A percentile compares a stretch with the other conserved stretches of the same genome.
These are phyloP conservation scores for Phytophthora sp. DNA, from an alignment of 352 stramenopile species.

Conservation along the genomic window DNA sequence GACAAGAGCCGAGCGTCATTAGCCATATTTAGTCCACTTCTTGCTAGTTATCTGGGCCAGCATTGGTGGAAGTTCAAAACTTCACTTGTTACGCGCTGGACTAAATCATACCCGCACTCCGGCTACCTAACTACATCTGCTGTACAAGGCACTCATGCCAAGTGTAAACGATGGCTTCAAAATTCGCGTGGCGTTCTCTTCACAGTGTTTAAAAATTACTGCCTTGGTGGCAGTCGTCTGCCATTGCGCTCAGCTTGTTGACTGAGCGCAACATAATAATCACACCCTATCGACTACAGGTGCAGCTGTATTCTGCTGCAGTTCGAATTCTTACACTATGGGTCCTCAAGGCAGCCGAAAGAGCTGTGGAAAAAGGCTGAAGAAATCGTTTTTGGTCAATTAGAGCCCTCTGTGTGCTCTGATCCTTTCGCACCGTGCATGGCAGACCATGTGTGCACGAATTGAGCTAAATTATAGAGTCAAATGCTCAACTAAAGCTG, in stretches of 20 bases:
- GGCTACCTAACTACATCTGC: background rate
- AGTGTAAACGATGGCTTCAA: conserved; percentile 1
- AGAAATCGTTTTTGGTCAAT: too few relatives aligned
- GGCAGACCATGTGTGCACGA: too few relatives aligned
- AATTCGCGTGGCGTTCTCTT: background rate
- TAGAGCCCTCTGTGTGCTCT: too few relatives aligned
- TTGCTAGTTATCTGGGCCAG: background rate
- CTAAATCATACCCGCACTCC: background rate
- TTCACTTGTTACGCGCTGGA: conserved; percentile 1
- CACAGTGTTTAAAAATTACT: background rate
- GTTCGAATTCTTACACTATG: too few relatives aligned
- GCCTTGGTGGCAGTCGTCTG: background rate
- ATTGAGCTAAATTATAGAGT: too few relatives aligned
- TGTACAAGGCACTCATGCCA: conserved; percentile 3
- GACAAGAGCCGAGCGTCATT: too few relatives aligned
- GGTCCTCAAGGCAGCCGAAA: too few relatives aligned
- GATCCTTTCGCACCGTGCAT: too few relatives aligned
- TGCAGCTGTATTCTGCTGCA: too few relatives aligned
- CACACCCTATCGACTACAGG: background rate
- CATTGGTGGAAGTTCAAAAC: conserved; percentile 9
- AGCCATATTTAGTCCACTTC: too few relatives aligned
- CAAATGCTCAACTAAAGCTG: too few relatives aligned
- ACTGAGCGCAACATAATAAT: background rate
- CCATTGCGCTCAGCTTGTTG: background rate
- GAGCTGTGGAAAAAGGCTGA: too few relatives aligned